A percentile compares a stretch with the other conserved stretches of the same genome.
Conservation (phyloP, 139 green algal species). For the Coelastrella sp. region DNA sequence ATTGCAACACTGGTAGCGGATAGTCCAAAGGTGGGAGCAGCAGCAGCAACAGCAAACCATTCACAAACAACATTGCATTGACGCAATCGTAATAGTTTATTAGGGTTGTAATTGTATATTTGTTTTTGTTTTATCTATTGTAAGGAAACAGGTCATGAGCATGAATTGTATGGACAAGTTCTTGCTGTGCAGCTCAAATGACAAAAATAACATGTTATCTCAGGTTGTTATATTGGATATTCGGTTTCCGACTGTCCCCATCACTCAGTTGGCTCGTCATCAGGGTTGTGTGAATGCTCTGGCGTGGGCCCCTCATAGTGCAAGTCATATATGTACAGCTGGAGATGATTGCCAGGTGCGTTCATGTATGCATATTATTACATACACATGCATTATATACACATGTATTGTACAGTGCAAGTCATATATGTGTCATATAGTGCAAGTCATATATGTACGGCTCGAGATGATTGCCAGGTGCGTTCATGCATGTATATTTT, state of each 20-base stretch:
- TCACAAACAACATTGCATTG: no score
- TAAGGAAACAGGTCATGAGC: no score
- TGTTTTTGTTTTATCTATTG: no score
- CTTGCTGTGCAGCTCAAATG: no score
- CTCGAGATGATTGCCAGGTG: constrained; percentile 82
- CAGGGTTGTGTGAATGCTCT: constrained; percentile 88
- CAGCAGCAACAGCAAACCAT: no score
- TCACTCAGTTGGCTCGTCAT: constrained; percentile 92
- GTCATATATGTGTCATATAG: constrained; percentile 95
- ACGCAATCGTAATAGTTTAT: background rate
- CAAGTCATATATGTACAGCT: constrained; percentile 93
- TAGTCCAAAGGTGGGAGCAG: constrained; percentile 66
- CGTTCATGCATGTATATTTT: background rate
- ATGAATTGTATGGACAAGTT: no score
- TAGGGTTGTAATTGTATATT: background rate
- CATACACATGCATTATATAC: background rate
- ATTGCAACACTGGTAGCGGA: constrained; percentile 94
- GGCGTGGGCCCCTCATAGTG: constrained; percentile 95
- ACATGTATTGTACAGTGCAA: constrained; percentile 80
- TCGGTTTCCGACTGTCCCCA: constrained; percentile 89
- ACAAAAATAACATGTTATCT: background rate
- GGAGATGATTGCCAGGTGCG: constrained; percentile 80
- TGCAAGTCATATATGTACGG: constrained; percentile 93
- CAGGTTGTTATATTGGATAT: constrained; percentile 91
- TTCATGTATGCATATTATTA: background rate